Conservation (phyloP, 1,284 basidiomycete species). For the Cystobasidium sp. region DNA sequence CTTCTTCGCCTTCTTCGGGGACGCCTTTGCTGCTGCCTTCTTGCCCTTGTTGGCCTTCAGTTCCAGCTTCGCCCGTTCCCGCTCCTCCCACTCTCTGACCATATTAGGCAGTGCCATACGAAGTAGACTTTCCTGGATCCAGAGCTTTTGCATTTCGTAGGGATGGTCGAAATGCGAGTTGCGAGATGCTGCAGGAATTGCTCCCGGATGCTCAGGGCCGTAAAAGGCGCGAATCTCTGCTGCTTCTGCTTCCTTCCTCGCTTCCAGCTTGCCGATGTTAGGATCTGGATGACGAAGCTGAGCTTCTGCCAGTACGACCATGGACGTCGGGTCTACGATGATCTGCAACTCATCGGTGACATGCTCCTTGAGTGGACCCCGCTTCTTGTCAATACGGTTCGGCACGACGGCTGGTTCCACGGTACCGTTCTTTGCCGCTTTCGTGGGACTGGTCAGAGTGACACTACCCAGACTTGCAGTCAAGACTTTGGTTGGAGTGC, state of each 20-base stretch:
- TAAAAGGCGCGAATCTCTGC: background rate
- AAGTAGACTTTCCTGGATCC: conserved; percentile 41
- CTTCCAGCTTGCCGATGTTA: conserved; percentile 38
- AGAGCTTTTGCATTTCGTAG: conserved; percentile 17
- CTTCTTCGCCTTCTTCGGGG: conserved; percentile 3
- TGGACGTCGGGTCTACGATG: conserved; percentile 4
- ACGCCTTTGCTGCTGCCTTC: conserved; percentile 1
- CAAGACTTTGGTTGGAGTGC: conserved; percentile 25
- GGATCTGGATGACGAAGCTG: conserved; percentile 28
- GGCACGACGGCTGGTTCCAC: background rate
- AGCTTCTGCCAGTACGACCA: background rate
- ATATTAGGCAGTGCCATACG: conserved; percentile 13
- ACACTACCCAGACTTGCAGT: conserved; percentile 13
- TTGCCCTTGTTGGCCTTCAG: conserved; percentile 34
- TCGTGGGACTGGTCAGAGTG: conserved; percentile 3
- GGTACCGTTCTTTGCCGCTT: background rate
- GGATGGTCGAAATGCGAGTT: conserved; percentile 31
- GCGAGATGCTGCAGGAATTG: conserved; percentile 5
- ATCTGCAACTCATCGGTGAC: conserved; percentile 35
- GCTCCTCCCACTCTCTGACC: conserved; percentile 20
- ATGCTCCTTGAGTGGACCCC: background rate
- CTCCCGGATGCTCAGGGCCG: conserved; percentile 21
- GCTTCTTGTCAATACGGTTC: conserved; percentile 22
- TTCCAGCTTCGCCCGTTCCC: conserved; percentile 21
- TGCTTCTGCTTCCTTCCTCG: conserved; percentile 27